phyloP scores from a whole-genome alignment of 345 rosid species.

The Iberis pinnata region DNA sequence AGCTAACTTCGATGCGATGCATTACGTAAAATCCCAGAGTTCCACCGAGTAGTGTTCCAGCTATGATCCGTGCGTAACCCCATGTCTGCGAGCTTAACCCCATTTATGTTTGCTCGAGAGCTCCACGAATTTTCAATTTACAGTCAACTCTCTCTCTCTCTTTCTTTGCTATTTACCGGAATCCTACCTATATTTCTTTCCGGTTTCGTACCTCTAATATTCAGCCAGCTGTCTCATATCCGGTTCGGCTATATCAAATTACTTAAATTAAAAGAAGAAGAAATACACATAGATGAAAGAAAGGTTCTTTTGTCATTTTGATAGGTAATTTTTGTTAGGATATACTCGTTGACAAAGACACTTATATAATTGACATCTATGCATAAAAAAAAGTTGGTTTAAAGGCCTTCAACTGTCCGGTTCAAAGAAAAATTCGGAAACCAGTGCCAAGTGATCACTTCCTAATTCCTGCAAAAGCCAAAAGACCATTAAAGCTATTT shows the following conservation, averaged over 20 bases:
- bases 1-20: constrained; percentile 67
- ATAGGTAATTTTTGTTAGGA: not conserved
- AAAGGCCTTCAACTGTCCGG: constrained; percentile 10
- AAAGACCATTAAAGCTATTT: not conserved
- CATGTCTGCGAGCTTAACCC: constrained; percentile 46
- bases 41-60: constrained; percentile 75
- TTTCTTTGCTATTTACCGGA: not conserved
- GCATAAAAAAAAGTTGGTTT: constrained; percentile 9
- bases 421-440: constrained; percentile 57
- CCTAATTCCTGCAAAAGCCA: constrained; percentile 47
- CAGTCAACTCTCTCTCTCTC: no score
- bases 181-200: no score
- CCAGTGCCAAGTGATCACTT: constrained; percentile 78
- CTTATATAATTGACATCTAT: not conserved
- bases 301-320: no score
- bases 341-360: not conserved
- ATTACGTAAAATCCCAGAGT: constrained; percentile 78
- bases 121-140: no score
- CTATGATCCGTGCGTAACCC: constrained; percentile 68
- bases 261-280: not conserved
- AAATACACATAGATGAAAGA: no score
- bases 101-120: no score
- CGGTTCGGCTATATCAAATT: not conserved
- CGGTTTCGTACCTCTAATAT: no score
- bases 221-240: no score